Evolutionary conservation across 169 alveolate genomes (phyloP).

Genomic region (Plasmodium yoelii): DNA sequence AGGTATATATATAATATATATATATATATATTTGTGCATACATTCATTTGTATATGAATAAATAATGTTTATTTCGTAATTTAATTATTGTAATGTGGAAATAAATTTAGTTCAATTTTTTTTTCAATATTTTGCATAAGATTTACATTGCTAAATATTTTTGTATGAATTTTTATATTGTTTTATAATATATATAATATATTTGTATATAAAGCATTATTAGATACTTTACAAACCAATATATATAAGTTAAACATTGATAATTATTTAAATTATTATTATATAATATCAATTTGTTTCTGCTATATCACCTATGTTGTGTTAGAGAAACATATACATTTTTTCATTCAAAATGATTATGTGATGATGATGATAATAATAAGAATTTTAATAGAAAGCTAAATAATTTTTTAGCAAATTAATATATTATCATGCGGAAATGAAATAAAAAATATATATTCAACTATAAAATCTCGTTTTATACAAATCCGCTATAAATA

Average conservation of each 20-base stretch:
- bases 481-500: no score
- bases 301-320: no score
- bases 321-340: not conserved
- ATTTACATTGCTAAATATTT: not conserved
- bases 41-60: slow-evolving; percentile 1
- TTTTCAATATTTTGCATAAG: no score
- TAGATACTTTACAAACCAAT: not conserved
- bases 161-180: not conserved
- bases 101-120: no score
- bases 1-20: slow-evolving; percentile 1
- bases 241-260: not conserved
- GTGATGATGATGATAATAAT: slow-evolving; percentile 8
- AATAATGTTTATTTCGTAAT: not conserved
- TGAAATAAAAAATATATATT: no score
- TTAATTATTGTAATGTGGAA: no score
- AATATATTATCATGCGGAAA: not conserved
- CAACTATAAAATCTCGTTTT: no score
- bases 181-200: slow-evolving; percentile 6
- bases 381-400: slow-evolving; percentile 8
- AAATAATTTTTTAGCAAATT: slow-evolving; percentile 12
- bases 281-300: no score
- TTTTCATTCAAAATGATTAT: not conserved
- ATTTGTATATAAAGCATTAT: not conserved
- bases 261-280: not conserved
- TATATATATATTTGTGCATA: slow-evolving; percentile 1